Evolutionary conservation across 345 rosid species (phyloP).

Genomic region (Eutrema yunnanense): DNA sequence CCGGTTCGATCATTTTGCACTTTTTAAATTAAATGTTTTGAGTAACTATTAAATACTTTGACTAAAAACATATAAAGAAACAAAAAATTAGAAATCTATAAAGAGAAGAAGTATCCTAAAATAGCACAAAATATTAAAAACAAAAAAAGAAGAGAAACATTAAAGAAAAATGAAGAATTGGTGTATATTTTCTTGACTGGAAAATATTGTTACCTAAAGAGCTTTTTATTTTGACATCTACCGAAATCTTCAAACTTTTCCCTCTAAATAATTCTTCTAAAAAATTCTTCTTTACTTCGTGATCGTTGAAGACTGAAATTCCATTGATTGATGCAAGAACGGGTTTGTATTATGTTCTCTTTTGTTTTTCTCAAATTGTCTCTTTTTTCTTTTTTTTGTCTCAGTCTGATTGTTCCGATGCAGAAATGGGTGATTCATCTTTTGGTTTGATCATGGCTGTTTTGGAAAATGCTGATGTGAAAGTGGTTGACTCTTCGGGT

Average conservation of each 20-base stretch:
- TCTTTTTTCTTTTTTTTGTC: background rate
- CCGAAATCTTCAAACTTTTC: background rate
- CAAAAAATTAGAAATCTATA: background rate
- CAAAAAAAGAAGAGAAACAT: background rate
- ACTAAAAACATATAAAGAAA: background rate
- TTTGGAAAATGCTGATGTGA: slow-evolving; percentile 65
- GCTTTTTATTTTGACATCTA: background rate
- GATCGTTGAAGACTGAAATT: background rate
- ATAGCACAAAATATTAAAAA: background rate
- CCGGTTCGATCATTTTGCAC: no score
- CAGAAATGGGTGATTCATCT: background rate
- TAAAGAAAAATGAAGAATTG: background rate
- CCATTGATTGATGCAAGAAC: background rate
- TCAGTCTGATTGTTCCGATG: background rate
- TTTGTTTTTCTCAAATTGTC: background rate
- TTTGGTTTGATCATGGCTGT: slow-evolving; percentile 58
- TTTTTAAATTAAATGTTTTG: no score
- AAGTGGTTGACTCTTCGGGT: slow-evolving; percentile 42
- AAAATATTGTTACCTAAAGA: background rate
- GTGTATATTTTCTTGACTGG: background rate
- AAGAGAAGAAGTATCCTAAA: background rate
- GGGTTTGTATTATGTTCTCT: background rate
- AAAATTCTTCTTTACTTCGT: background rate
- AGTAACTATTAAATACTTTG: background rate
- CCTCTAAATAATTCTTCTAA: background rate